These are phyloP conservation scores for Harringtonia aguacate DNA, from an alignment of 2,329 filamentous ascomycete species.

Conservation along the genomic window DNA sequence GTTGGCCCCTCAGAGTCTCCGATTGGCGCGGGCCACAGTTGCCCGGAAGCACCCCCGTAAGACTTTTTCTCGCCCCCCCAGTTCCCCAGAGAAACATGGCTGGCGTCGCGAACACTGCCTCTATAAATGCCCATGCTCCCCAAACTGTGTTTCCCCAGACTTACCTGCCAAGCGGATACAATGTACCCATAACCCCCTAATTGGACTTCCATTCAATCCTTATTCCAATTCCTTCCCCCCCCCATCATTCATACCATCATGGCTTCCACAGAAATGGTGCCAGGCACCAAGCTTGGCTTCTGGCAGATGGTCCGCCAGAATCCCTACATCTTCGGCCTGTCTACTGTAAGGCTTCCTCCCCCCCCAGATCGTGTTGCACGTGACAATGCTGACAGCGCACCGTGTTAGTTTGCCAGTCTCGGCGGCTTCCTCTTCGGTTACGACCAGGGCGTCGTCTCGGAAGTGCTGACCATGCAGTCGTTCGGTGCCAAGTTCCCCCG, in stretches of 20 bases:
- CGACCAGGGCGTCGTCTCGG: conserved; percentile 1
- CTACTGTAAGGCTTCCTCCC: neutral
- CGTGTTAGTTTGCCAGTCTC: conserved; percentile 5
- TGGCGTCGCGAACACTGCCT: too few relatives aligned
- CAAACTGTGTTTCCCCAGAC: too few relatives aligned
- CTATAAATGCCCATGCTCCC: too few relatives aligned
- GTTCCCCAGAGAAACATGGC: too few relatives aligned
- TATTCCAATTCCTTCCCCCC: too few relatives aligned
- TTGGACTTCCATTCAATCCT: too few relatives aligned
- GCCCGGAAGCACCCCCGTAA: neutral
- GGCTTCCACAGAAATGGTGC: too few relatives aligned
- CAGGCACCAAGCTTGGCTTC: conserved; percentile 26
- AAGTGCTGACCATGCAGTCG: conserved; percentile 1
- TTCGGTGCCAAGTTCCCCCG: conserved; percentile 14
- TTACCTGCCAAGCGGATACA: too few relatives aligned
- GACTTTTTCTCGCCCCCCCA: conserved; percentile 12
- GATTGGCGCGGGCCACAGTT: neutral
- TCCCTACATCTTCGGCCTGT: neutral
- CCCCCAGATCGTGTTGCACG: too few relatives aligned
- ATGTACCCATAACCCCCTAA: too few relatives aligned
- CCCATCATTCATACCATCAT: too few relatives aligned
- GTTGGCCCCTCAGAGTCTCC: neutral
- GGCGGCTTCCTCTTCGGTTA: conserved; percentile 8
- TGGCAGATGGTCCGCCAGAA: neutral
- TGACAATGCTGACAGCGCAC: neutral